Evolutionary conservation across 768 basidiomycete genomes (phyloP), one percentile per base, ranked within the genome.

Genomic region (Kockovaella imperatae): DNA sequence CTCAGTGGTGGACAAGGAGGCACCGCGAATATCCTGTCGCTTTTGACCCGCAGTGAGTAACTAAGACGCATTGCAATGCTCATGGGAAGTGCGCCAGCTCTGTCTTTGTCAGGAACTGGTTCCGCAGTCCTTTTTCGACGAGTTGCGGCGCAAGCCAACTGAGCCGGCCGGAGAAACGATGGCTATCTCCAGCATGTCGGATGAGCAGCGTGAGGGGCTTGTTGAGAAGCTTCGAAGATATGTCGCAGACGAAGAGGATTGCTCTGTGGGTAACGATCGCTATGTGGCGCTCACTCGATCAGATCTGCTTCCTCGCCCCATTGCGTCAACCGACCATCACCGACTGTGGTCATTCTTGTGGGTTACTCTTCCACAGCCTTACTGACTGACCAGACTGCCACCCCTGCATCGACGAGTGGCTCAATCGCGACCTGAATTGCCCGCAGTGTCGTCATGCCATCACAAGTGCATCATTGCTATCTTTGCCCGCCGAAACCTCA

Each of bases 301-400:
- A 60, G 55, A 51, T 60, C 31, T 60, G 59, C 43, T 60, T 47
- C 25, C 52, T 54, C n/a, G 46, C 34, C 5, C 21, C 25, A 36
- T 51, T 54, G 43, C 42, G 20, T 15, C 55, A 50, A 21, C 64
- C 53, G 1, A 48, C 55, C 20, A 67, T 67, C 24, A 60, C 64
- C 4, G 61, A 60, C 30, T 67, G 64, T 38, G 61, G 54, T 7
- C 64, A 67, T 38, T 36, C 53, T 10, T 60, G 62, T 64, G 23
- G 45, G 61, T 56, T 15, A 11, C 26, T 8, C 3, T 17, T 7
- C 13, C 8, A 3, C 11, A 5, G 5, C 34, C 29, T 18, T 6
- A 17, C 43, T 26, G 2, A 42, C 5, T 1, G 35, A 15, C 5
- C 50, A 59, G 64, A 48, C 42, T 67, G 64, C 47, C 32, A 57